These are phyloP conservation scores for Plasmodium malariae DNA, from an alignment of 169 alveolate species.

Conservation along the genomic window DNA sequence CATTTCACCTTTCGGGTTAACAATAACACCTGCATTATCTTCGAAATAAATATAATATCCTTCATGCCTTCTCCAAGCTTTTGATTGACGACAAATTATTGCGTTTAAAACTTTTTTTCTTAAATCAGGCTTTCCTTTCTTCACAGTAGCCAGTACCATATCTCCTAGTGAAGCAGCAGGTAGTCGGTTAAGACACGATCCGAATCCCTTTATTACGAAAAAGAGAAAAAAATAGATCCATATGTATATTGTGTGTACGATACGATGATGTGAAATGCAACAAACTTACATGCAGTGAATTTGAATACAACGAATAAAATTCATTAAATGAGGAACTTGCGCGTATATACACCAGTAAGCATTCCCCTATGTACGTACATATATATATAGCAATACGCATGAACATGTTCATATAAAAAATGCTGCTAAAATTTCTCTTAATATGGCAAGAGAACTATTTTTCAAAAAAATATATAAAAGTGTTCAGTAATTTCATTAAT, in stretches of 20 bases:
- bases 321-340: too few relatives aligned
- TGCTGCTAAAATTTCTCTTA: too few relatives aligned
- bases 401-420: too few relatives aligned
- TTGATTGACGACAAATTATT: slow-evolving; percentile 98
- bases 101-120: slow-evolving; percentile 99
- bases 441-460: too few relatives aligned
- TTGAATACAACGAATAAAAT: too few relatives aligned
- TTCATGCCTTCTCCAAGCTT: slow-evolving; percentile 99
- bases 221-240: slow-evolving; percentile 36
- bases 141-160: slow-evolving; percentile 97
- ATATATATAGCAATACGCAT: too few relatives aligned
- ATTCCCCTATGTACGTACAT: too few relatives aligned
- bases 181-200: slow-evolving; percentile 96
- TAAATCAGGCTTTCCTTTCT: slow-evolving; percentile 99
- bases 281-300: too few relatives aligned
- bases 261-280: too few relatives aligned
- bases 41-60: slow-evolving; percentile 98
- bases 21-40: slow-evolving; percentile 99
- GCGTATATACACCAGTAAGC: too few relatives aligned
- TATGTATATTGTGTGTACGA: too few relatives aligned
- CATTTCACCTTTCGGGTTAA: slow-evolving; percentile 99
- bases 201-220: slow-evolving; percentile 89
- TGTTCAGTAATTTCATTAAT: slow-evolving; percentile 26
- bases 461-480: slow-evolving; percentile 15
- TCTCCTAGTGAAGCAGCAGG: slow-evolving; percentile 99